Percentiles rank a stretch among this genome's conserved stretches.
phyloP scores from a whole-genome alignment of 805 yeast species.

The Metschnikowia gelsemii region DNA sequence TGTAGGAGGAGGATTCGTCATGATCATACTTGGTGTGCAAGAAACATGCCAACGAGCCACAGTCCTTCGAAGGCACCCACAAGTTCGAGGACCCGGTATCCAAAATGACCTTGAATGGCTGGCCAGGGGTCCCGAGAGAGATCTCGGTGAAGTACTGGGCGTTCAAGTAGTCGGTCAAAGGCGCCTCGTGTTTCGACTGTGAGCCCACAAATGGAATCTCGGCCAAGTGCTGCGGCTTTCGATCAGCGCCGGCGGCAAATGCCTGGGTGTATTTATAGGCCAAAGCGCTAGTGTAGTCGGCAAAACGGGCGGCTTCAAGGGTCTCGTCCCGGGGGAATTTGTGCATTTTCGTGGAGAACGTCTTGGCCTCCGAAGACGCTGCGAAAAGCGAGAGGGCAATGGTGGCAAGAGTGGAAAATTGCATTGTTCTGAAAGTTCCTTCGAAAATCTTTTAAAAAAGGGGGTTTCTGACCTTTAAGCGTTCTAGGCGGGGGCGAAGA shows the following conservation, averaged over 20 bases:
- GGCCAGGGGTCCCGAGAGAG: conserved; percentile 89
- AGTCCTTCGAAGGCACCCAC: conserved; percentile 92
- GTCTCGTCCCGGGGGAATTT: conserved; percentile 59
- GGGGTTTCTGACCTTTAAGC: not conserved
- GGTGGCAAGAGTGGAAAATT: conserved; percentile 41
- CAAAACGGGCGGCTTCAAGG: conserved; percentile 49
- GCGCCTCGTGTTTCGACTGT: conserved; percentile 56
- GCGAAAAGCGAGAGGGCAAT: conserved; percentile 42
- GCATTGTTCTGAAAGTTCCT: conserved; percentile 27
- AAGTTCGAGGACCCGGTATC: conserved; percentile 97
- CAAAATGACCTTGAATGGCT: conserved; percentile 86
- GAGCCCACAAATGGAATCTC: conserved; percentile 20
- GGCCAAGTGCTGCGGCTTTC: conserved; percentile 24
- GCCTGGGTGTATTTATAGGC: conserved; percentile 59
- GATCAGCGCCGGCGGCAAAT: conserved; percentile 36
- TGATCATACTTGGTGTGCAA: conserved; percentile 91
- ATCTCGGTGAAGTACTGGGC: conserved; percentile 97
- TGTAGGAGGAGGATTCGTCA: conserved; percentile 75
- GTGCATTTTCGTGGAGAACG: conserved; percentile 55
- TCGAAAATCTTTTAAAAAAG: too few relatives aligned
- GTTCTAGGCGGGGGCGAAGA: too few relatives aligned
- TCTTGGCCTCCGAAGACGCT: conserved; percentile 46
- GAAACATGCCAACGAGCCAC: conserved; percentile 93
- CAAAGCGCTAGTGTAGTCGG: conserved; percentile 55
- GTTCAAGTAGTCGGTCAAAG: conserved; percentile 88